Evolutionary conservation across 2,329 filamentous ascomycete genomes (phyloP).

Genomic region (Ophiostoma quercus): DNA sequence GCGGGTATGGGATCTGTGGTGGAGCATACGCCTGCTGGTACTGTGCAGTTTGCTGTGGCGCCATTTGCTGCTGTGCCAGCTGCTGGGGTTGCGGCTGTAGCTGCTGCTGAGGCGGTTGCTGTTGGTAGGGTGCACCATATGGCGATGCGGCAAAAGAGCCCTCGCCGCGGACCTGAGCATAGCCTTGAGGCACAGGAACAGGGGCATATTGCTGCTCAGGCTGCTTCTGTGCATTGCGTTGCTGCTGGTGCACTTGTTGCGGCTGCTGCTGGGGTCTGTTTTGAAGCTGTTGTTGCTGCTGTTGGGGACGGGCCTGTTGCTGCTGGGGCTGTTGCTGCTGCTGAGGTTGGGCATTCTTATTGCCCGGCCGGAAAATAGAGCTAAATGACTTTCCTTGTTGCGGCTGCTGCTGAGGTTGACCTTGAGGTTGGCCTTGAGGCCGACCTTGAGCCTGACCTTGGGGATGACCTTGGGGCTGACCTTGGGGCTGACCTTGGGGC

Average conservation of each 20-base stretch:
- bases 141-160: conserved; percentile 31
- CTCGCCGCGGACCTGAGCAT: conserved; percentile 37
- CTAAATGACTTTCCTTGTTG: conserved; percentile 3
- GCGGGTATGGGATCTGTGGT: background rate
- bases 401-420: background rate
- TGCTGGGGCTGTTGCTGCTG: conserved; percentile 7
- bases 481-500: background rate
- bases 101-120: background rate
- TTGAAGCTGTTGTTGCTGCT: background rate
- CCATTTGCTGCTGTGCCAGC: background rate
- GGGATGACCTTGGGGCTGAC: background rate
- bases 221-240: background rate
- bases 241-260: conserved; percentile 1
- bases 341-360: background rate
- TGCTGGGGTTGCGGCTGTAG: background rate
- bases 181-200: conserved; percentile 38
- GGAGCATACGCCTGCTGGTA: conserved; percentile 1
- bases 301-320: conserved; percentile 8
- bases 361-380: conserved; percentile 10
- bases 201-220: conserved; percentile 36
- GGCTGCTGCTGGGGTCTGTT: background rate
- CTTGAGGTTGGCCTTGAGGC: background rate
- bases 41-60: conserved; percentile 3
- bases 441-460: background rate
- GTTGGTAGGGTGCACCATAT: conserved; percentile 25